These are phyloP conservation scores for Bruguiera hainesii DNA, from an alignment of 441 rosid genomes.

Conservation along the genomic window DNA sequence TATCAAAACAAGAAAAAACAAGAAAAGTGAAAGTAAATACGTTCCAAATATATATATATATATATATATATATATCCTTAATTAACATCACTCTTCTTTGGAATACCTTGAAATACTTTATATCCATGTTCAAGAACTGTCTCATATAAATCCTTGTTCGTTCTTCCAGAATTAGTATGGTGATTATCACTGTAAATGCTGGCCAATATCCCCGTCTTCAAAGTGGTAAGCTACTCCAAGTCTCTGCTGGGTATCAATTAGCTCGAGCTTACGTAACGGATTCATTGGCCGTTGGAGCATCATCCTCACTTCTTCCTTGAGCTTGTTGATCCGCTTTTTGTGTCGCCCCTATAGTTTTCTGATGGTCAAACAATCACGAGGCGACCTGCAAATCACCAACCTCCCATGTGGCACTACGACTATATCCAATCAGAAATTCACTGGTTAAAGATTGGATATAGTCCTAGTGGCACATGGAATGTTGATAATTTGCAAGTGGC, in stretches of 20 bases:
- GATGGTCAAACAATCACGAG: not conserved
- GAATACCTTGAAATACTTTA: constrained; percentile 19
- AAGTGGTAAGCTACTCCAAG: constrained; percentile 39
- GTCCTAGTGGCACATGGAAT: constrained; percentile 29
- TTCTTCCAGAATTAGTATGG: not conserved
- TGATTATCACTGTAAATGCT: constrained; percentile 8
- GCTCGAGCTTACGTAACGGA: constrained; percentile 22
- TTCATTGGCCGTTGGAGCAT: constrained; percentile 7
- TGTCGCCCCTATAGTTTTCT: constrained; percentile 3
- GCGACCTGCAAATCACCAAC: no score
- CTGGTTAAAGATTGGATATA: not conserved
- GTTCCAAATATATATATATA: not conserved
- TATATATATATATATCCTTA: not conserved
- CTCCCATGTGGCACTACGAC: no score
- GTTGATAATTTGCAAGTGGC: constrained; percentile 31
- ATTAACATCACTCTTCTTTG: not conserved
- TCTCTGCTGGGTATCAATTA: constrained; percentile 31
- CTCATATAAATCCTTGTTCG: not conserved
- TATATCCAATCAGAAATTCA: constrained; percentile 16
- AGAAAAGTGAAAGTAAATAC: not conserved
- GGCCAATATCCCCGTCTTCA: constrained; percentile 22
- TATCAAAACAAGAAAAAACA: not conserved
- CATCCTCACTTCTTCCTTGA: constrained; percentile 17
- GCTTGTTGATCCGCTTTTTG: not conserved
- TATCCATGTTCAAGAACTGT: constrained; percentile 20